Conservation (phyloP, 352 stramenopile species). For the Phytopythium cucurbitacearum region DNA sequence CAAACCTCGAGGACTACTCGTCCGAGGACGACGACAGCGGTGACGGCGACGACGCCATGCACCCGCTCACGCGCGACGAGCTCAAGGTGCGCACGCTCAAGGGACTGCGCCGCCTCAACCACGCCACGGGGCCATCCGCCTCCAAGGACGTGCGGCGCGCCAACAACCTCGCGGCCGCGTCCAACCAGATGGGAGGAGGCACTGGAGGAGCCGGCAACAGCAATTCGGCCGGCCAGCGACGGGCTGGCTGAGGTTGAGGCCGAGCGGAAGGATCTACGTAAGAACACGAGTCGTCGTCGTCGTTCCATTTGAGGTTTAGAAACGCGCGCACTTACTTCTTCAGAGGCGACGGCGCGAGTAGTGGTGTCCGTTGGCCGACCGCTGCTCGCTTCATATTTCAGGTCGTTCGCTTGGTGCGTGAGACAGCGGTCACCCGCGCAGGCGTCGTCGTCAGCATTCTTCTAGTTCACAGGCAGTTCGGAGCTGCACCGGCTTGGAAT, state of each 20-base stretch:
- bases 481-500: too few relatives aligned
- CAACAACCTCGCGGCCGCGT: constrained; percentile 7
- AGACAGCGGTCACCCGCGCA: background rate
- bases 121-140: constrained; percentile 22
- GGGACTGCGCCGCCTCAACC: constrained; percentile 59
- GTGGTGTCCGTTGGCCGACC: too few relatives aligned
- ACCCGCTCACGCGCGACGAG: constrained; percentile 89
- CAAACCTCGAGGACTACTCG: constrained; percentile 93
- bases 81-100: constrained; percentile 91
- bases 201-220: background rate
- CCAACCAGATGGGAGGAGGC: background rate
- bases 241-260: background rate
- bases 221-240: background rate
- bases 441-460: constrained; percentile 1
- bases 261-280: too few relatives aligned
- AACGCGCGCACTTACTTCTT: constrained; percentile 7
- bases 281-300: too few relatives aligned
- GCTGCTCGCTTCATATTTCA: too few relatives aligned
- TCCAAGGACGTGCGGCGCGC: constrained; percentile 26
- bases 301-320: too few relatives aligned
- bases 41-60: constrained; percentile 83
- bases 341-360: background rate
- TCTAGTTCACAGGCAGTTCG: constrained; percentile 7
- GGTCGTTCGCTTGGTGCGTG: too few relatives aligned
- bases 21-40: constrained; percentile 88